These are phyloP conservation scores for Russula griseocarnosa DNA, from an alignment of 768 basidiomycete species.

Conservation along the genomic window DNA sequence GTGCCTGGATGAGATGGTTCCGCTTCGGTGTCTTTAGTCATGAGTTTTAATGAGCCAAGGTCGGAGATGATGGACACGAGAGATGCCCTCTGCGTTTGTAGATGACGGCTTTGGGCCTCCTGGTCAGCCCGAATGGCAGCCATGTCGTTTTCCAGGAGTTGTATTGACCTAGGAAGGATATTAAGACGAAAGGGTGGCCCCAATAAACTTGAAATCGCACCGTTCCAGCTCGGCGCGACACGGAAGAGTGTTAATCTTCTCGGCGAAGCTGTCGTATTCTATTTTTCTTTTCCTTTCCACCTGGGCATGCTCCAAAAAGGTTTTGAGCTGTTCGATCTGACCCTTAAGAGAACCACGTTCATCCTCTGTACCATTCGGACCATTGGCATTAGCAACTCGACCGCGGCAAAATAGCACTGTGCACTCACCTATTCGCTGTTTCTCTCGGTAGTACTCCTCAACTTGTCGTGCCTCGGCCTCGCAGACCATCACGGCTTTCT, in stretches of 20 bases:
- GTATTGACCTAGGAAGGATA: constrained; percentile 52
- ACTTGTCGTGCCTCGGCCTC: constrained; percentile 84
- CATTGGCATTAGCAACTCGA: constrained; percentile 19
- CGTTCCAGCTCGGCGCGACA: constrained; percentile 70
- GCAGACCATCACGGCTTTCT: constrained; percentile 79
- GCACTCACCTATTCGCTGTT: constrained; percentile 62
- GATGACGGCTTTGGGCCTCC: constrained; percentile 61
- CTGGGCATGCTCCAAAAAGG: constrained; percentile 73
- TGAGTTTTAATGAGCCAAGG: constrained; percentile 54
- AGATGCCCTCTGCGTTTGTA: constrained; percentile 64
- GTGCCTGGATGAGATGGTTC: constrained; percentile 35
- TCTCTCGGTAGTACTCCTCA: constrained; percentile 74
- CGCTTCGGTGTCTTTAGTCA: constrained; percentile 57
- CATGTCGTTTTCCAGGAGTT: constrained; percentile 73
- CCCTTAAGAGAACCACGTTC: constrained; percentile 63
- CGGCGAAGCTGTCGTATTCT: constrained; percentile 80
- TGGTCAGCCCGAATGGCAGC: constrained; percentile 68
- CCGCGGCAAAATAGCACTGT: neutral
- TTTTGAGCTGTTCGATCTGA: constrained; percentile 77
- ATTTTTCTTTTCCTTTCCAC: constrained; percentile 71
- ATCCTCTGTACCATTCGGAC: constrained; percentile 44
- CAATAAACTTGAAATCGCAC: constrained; percentile 44
- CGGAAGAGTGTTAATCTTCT: constrained; percentile 76
- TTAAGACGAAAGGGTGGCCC: neutral
- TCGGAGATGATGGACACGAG: constrained; percentile 63